A percentile compares a stretch with the other conserved stretches of the same genome.
These are phyloP conservation scores for Eucalyptus guilfoylei DNA, from an alignment of 345 rosid genomes.

Conservation along the genomic window DNA sequence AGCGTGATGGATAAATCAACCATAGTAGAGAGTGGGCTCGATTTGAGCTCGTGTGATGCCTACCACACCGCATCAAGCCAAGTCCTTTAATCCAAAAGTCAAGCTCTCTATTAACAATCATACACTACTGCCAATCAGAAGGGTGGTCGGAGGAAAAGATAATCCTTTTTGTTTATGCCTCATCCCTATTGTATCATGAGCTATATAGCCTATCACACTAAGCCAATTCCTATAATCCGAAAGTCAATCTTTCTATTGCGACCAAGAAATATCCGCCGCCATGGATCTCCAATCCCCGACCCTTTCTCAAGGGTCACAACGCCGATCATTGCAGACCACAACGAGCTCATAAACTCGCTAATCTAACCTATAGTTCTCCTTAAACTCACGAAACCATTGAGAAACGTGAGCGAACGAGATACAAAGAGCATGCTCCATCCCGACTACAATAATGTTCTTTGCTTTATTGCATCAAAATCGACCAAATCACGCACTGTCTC, in stretches of 20 bases:
- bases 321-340: too few species aligned
- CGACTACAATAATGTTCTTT: not conserved
- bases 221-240: not conserved
- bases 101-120: not conserved
- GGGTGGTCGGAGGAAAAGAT: not conserved
- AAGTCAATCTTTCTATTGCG: not conserved
- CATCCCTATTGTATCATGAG: not conserved
- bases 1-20: not conserved
- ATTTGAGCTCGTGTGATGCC: not conserved
- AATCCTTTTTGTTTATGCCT: not conserved
- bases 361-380: not conserved
- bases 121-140: not conserved
- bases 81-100: not conserved
- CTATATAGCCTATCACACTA: not conserved
- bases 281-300: too few species aligned
- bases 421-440: not conserved
- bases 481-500: not conserved
- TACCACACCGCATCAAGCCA: not conserved
- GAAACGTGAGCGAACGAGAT: fast-evolving
- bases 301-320: too few species aligned
- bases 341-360: not conserved
- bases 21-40: not conserved
- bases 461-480: not conserved
- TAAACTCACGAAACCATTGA: not conserved
- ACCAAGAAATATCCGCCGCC: too few species aligned